Conservation (phyloP, 2,329 filamentous ascomycete genomes). For the Cadophora sp. region DNA sequence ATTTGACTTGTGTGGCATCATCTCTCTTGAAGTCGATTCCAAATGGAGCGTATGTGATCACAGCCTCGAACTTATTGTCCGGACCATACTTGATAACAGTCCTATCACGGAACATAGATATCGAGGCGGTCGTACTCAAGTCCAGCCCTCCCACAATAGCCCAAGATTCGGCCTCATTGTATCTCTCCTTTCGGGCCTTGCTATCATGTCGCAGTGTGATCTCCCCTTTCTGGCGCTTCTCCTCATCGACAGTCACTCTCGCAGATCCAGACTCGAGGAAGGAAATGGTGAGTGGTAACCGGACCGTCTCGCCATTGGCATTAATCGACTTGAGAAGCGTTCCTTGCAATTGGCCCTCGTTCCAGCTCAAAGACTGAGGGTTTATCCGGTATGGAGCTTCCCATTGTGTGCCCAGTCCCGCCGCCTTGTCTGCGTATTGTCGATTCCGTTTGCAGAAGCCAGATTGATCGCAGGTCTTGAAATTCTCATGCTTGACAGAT, state of each 20-base stretch:
- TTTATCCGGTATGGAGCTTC: conserved; percentile 81
- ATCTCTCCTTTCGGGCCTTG: conserved; percentile 85
- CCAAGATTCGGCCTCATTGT: conserved; percentile 90
- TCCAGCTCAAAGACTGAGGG: conserved; percentile 74
- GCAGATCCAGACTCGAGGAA: conserved; percentile 91
- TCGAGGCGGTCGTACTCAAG: conserved; percentile 74
- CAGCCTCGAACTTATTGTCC: conserved; percentile 76
- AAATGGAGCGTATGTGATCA: conserved; percentile 85
- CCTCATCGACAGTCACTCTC: conserved; percentile 88
- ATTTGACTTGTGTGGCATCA: conserved; percentile 79
- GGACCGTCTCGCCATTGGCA: conserved; percentile 69
- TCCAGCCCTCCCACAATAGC: conserved; percentile 82
- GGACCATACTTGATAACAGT: conserved; percentile 83
- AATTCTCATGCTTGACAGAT: conserved; percentile 92
- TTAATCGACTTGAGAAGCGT: conserved; percentile 81
- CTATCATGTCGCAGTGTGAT: conserved; percentile 88
- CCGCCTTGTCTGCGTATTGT: conserved; percentile 81
- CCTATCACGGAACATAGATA: conserved; percentile 64
- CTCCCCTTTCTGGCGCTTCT: conserved; percentile 85
- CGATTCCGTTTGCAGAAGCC: conserved; percentile 98
- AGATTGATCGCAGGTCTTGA: conserved; percentile 95
- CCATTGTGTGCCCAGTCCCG: conserved; percentile 71
- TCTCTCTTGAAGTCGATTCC: conserved; percentile 86
- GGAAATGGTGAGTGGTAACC: conserved; percentile 82
- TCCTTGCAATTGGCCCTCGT: conserved; percentile 80